Conservation (phyloP, 2,329 filamentous ascomycete species). For the Erysiphe pulchra region DNA sequence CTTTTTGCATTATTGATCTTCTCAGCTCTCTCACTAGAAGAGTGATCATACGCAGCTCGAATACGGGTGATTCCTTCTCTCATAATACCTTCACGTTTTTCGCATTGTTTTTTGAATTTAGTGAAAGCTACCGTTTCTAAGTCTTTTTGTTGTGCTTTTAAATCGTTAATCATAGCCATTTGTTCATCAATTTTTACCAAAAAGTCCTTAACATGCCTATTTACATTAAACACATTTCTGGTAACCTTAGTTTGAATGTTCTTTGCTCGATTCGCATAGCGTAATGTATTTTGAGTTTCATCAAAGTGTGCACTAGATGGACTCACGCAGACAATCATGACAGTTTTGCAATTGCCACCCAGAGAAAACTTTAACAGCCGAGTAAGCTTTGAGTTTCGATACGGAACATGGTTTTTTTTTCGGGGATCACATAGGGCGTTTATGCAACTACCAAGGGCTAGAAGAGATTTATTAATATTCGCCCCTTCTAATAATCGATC, state of each 20-base stretch:
- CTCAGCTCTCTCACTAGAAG: slow-evolving; percentile 50
- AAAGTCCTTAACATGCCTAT: slow-evolving; percentile 97
- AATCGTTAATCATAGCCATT: slow-evolving; percentile 85
- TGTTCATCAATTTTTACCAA: slow-evolving; percentile 98
- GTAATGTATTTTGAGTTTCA: slow-evolving; percentile 90
- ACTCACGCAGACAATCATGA: slow-evolving; percentile 98
- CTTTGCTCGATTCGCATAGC: slow-evolving; percentile 93
- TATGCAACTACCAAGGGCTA: slow-evolving; percentile 89
- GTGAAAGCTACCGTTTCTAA: slow-evolving; percentile 56
- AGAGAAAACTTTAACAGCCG: slow-evolving; percentile 89
- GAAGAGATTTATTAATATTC: slow-evolving; percentile 96
- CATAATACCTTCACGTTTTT: slow-evolving; percentile 53
- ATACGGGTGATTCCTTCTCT: slow-evolving; percentile 62
- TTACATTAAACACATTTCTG: slow-evolving; percentile 97
- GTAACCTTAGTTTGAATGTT: slow-evolving; percentile 99
- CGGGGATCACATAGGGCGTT: slow-evolving; percentile 87
- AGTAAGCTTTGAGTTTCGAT: slow-evolving; percentile 92
- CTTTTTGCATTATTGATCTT: slow-evolving; percentile 59
- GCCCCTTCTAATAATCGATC: slow-evolving; percentile 79
- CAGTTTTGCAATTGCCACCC: slow-evolving; percentile 92
- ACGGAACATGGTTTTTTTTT: slow-evolving; percentile 83
- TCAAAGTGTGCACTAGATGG: slow-evolving; percentile 93
- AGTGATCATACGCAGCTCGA: slow-evolving; percentile 62
- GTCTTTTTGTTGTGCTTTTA: slow-evolving; percentile 80
- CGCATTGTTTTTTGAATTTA: slow-evolving; percentile 76